Percentiles rank a stretch among this genome's conserved stretches.
Conservation (phyloP, 2,329 filamentous ascomycete species). For the Fusarium vanettenii region DNA sequence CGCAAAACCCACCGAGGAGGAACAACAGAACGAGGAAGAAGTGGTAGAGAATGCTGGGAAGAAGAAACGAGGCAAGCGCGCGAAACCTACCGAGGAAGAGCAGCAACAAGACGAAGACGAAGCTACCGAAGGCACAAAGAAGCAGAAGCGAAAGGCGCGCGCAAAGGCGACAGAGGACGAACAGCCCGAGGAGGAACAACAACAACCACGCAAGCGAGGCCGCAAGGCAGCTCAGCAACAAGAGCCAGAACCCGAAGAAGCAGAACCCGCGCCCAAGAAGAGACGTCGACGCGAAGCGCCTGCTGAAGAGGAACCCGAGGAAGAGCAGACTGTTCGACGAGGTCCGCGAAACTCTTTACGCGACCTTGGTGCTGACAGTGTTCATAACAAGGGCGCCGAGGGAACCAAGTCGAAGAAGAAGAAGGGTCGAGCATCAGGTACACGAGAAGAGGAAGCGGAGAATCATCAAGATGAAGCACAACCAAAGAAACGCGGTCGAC, state of each 20-base stretch:
- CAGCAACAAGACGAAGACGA: neutral
- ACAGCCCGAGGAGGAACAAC: neutral
- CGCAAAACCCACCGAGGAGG: neutral
- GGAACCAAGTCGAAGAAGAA: constrained; percentile 20
- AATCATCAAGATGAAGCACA: constrained; percentile 16
- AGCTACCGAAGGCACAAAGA: neutral
- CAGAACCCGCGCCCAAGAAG: constrained; percentile 21
- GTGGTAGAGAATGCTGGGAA: neutral
- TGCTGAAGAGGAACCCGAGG: neutral
- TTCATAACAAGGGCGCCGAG: constrained; percentile 32
- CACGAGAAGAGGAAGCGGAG: constrained; percentile 10
- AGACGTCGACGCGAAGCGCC: constrained; percentile 20
- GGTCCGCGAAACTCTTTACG: constrained; percentile 36
- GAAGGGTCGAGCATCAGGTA: neutral
- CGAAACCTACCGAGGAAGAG: neutral
- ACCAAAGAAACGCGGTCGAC: constrained; percentile 30
- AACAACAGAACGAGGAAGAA: neutral
- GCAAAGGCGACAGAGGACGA: neutral
- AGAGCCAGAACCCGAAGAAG: constrained; percentile 20
- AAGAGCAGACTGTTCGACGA: constrained; percentile 18
- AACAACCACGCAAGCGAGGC: constrained; percentile 23
- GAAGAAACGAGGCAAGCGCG: neutral
- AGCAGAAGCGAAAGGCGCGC: neutral
- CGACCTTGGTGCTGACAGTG: constrained; percentile 13
- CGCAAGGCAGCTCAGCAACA: constrained; percentile 18